Conservation (phyloP, 176 grass and related monocot genomes). For the Paspalum notatum region DNA sequence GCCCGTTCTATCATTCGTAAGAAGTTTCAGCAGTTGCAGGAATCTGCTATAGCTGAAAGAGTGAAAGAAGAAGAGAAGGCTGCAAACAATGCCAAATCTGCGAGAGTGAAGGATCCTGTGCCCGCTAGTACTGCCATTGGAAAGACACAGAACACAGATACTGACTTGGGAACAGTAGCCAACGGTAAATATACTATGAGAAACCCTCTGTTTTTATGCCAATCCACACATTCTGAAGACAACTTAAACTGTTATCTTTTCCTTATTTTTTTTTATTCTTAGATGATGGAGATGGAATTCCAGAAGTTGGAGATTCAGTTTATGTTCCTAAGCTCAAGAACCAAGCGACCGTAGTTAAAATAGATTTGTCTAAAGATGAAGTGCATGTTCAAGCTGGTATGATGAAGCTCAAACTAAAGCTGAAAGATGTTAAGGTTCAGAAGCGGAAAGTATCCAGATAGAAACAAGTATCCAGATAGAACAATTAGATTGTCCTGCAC, state of each 20-base stretch:
- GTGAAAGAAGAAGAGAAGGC: constrained; percentile 35
- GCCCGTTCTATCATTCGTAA: constrained; percentile 66
- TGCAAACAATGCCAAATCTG: constrained; percentile 23
- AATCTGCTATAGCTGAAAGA: constrained; percentile 58
- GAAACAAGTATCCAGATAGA: constrained; percentile 32
- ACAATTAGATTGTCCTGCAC: not conserved
- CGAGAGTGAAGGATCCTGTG: constrained; percentile 31
- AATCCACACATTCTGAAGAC: not conserved
- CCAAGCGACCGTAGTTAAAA: constrained; percentile 60
- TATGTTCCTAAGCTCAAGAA: constrained; percentile 64
- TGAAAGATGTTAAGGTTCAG: constrained; percentile 55
- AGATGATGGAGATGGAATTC: constrained; percentile 51
- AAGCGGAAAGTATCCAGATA: constrained; percentile 44
- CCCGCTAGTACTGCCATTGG: constrained; percentile 4
- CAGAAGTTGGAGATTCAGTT: constrained; percentile 59
- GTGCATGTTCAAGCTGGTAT: constrained; percentile 69
- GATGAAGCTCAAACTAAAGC: constrained; percentile 74
- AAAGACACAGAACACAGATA: constrained; percentile 27
- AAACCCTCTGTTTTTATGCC: not conserved
- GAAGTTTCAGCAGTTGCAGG: constrained; percentile 59
- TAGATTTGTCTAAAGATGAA: constrained; percentile 57
- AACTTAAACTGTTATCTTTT: constrained; percentile 1
- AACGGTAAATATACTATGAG: constrained; percentile 28
- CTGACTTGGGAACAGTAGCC: constrained; percentile 9
- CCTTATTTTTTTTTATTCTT: constrained; percentile 34